Base-by-base conservation (phyloP, 441 rosid species). In the Eutrema salsugineum region DNA sequence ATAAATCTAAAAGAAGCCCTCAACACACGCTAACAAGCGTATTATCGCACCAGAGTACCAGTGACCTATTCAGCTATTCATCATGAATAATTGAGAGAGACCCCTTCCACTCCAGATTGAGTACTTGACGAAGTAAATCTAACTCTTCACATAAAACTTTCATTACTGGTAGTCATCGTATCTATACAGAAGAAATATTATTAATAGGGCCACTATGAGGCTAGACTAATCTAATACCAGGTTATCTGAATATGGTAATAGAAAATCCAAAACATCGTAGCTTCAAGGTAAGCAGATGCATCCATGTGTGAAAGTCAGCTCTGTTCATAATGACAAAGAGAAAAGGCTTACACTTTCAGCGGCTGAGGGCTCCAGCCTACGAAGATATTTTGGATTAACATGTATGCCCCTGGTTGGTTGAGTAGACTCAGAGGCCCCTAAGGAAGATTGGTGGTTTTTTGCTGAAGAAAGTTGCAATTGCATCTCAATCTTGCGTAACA, bases 381-480 rank as follows among this genome's bases (percentile, higher is more conserved):
- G 89, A 59, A 91, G 74, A 59, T 96, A 96, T 77, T 91, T 96
- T 10, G 99, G 98, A 78, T 96, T 96, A 75, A 96, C 98, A 86
- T 96, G 98, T 76, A 96, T 93, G 75, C 95, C 91, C 82, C 88
- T 89, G 15, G 88, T 64, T 70, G 95, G 91, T 66, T 89, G 87
- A 69, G 91, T 74, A 1, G 99, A 82, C 67, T 86, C 96, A 46
- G 99, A 84, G 74, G 85, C 80, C 73, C 80, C 85, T 39, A 81
- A 32, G 32, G 94, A 83, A 75, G 95, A 78, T 11, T 84, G 96
- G 53, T 80, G 79, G 75, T 80, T 82, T 33, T 62, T 64, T 57
- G 85, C 77, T 5, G 88, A 47, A 17, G 94, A 83, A 79, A 89
- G 74, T 47, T 86, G 87, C 79, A 96, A 74, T 46, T 88, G 88